Base-by-base conservation (phyloP, 2,329 filamentous ascomycete genomes). In the Trematosphaeria pertusa region DNA sequence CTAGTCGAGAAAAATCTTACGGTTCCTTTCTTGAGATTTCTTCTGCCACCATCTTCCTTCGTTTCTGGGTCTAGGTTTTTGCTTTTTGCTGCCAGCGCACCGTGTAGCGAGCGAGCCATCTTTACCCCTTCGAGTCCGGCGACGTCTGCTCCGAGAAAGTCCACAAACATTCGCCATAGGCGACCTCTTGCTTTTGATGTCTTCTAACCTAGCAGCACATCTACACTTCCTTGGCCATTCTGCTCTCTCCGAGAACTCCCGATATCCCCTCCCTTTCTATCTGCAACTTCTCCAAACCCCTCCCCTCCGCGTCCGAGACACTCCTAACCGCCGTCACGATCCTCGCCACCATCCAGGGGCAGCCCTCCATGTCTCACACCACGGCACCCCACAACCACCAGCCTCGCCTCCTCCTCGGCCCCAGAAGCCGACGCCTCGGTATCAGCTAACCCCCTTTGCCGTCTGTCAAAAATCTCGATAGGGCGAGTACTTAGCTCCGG, bases 1-100 rank as follows among this genome's bases (percentile, higher is more conserved):
- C 26, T 26, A 30, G 30, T 20, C 22, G 39, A 45, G 19, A 44
- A 37, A 34, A 45, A 50, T 50, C 35, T 45, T 24, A 45, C 22
- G 41, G 22, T 44, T 49, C 35, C 36, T 45, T 43, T 43, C 36
- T 31, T 38, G 14, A 35, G 11, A 28, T 5, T n/a, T 21, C 10
- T n/a, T 32, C 12, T 32, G 22, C 4, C 28, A 5, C 30, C 15
- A 3, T 46, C 20, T 31, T 18, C 24, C 26, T 28, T 40, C 14
- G 4, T 20, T 30, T 40, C 37, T 31, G 12, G n/a, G 15, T 31
- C 20, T 30, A 30, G 14, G 22, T n/a, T n/a, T 8, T n/a, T 17
- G 31, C 31, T n/a, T 17, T 17, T n/a, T n/a, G n/a, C n/a, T n/a
- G n/a, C n/a, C n/a, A n/a, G n/a, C n/a, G n/a, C n/a, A n/a, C n/a